Evolutionary conservation across 805 yeast species (phyloP).

Genomic region (Priceomyces castillae): DNA sequence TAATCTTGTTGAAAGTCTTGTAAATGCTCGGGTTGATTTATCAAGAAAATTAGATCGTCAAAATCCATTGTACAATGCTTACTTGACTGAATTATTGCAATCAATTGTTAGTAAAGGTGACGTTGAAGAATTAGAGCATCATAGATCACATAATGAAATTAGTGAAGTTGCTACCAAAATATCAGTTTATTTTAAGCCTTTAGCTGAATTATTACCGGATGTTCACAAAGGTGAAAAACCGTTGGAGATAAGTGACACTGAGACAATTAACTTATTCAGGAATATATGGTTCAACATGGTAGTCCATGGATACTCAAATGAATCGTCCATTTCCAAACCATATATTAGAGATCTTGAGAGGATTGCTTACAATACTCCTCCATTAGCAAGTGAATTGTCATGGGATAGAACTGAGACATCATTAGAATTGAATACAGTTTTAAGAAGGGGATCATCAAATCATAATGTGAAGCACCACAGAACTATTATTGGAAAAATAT

Average conservation of each 20-base stretch:
- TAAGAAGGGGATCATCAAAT: conserved; percentile 85
- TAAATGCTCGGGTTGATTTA: conserved; percentile 48
- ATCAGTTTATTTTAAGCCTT: conserved; percentile 61
- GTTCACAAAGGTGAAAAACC: conserved; percentile 43
- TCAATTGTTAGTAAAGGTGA: conserved; percentile 77
- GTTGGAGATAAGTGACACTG: conserved; percentile 43
- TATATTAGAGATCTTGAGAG: conserved; percentile 51
- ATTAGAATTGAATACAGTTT: conserved; percentile 84
- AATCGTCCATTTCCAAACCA: conserved; percentile 51
- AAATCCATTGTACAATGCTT: conserved; percentile 47
- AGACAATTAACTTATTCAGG: conserved; percentile 60
- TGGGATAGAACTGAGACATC: conserved; percentile 88
- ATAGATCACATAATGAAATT: conserved; percentile 72
- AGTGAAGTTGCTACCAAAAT: conserved; percentile 69
- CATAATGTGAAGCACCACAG: conserved; percentile 75
- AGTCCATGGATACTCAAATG: conserved; percentile 79
- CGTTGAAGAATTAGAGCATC: conserved; percentile 69
- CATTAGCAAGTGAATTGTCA: conserved; percentile 77
- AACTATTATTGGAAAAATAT: conserved; percentile 50
- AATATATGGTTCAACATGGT: conserved; percentile 94
- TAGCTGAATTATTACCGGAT: conserved; percentile 71
- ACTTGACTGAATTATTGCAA: conserved; percentile 63
- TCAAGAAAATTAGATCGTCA: conserved; percentile 37
- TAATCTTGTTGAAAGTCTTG: conserved; percentile 38
- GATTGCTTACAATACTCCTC: conserved; percentile 86